Evolutionary conservation across 306 rosid species (phyloP).

Genomic region (Vachellia collinsii): DNA sequence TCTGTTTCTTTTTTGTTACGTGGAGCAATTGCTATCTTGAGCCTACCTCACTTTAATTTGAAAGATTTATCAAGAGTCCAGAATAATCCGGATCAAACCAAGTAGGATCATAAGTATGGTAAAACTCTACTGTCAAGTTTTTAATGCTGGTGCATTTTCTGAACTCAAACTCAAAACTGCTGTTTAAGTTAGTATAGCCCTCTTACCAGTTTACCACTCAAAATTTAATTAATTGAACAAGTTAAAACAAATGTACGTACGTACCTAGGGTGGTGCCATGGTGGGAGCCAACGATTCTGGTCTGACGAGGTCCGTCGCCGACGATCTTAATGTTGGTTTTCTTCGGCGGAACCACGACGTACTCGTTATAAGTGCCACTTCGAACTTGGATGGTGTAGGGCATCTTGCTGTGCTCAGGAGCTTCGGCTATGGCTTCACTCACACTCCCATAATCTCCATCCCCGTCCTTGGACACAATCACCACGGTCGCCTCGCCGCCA

Average conservation of each 20-base stretch:
- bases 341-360: constrained; percentile 21
- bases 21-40: too few relatives aligned
- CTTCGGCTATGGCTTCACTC: constrained; percentile 41
- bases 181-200: too few relatives aligned
- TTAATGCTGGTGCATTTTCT: too few relatives aligned
- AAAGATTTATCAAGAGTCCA: too few relatives aligned
- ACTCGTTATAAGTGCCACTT: constrained; percentile 43
- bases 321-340: constrained; percentile 42
- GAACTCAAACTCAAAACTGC: too few relatives aligned
- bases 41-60: too few relatives aligned
- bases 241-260: not conserved
- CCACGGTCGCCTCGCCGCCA: not conserved
- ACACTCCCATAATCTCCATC: constrained; percentile 39
- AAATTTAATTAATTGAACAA: too few relatives aligned
- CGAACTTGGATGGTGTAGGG: constrained; percentile 38
- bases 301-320: constrained; percentile 39
- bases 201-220: too few relatives aligned
- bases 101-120: too few relatives aligned
- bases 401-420: constrained; percentile 14
- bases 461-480: constrained; percentile 41
- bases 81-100: too few relatives aligned
- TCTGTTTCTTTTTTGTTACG: not conserved
- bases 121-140: too few relatives aligned
- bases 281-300: constrained; percentile 24
- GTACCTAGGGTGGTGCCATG: constrained; percentile 47